Evolutionary conservation across 1,284 basidiomycete species (phyloP), one percentile per base, ranked within the genome.

Genomic region (Hypsizygus ulmarius): DNA sequence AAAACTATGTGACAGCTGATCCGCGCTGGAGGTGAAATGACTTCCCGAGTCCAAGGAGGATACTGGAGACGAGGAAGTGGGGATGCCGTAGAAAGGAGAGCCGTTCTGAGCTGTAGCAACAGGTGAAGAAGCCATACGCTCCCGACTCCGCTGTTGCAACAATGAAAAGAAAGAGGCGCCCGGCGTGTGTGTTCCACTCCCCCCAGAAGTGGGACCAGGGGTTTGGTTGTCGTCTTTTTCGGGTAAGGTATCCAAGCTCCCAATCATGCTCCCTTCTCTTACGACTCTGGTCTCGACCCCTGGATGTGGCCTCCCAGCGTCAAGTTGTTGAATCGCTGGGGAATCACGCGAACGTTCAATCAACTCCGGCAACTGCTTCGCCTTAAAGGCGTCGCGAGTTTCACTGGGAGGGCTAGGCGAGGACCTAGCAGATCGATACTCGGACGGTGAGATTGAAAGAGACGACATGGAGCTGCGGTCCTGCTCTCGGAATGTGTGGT

Each of bases 1-100:
- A 39, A 90, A 81, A 53, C 63, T 78, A 45, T 63, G 68, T 4
- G 54, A 59, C 45, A 63, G 71, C 45, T 57, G 62, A 47, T 80
- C 78, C 41, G 66, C 56, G 56, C 66, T 71, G 3, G 74, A 64
- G 36, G 74, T 63, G 57, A 80, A 76, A 34, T 83, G 80, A 58
- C 82, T 84, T 38, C 76, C 79, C 11, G 88, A 89, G 62, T 83
- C 84, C 54, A 86, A 62, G 5, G 88, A 90, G 9, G 87, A 90
- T 15, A 82, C 84, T 6, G 88, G 87, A 0, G 87, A 90, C 5
- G 82, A 74, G 11, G 87, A 84, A 6, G 74, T 71, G 56, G 78
- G 74, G 45, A 69, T 73, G 48, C 66, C 59, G 55, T 77, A 75
- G 61, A 70, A 64, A 27, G 70, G 64, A 30, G 61, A 57, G 11